Base-by-base conservation (phyloP, 2,329 filamentous ascomycete genomes). In the Emericellopsis atlantica region DNA sequence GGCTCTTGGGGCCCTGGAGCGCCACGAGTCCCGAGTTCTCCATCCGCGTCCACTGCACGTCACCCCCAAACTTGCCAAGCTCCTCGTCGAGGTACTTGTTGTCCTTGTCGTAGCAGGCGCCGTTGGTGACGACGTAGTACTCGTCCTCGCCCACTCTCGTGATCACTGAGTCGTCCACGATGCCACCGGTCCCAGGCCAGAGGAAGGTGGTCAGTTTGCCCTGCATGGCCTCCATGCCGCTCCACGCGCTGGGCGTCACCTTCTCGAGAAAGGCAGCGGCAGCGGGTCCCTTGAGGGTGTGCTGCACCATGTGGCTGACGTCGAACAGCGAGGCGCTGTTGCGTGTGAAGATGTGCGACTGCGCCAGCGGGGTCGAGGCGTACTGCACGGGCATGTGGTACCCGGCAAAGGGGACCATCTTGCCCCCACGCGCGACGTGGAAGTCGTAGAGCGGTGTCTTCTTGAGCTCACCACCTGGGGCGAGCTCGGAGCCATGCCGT, bases 91-190 rank as follows among this genome's bases (percentile, higher is more conserved):
- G 64, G 61, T 89, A 96, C 40, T 70, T 74, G 45, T 84, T 69
- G 62, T 96, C 90, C 66, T 95, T 95, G 37, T 88, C 81, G 41
- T 88, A 74, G 61, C 89, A 95, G 32, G 79, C 92, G 22, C 90
- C 92, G 59, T 98, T 98, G 48, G 89, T 94, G 45, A 98, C 92
- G 43, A 96, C 79, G 62, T 95, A 95, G 68, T 89, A 96, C 41
- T 74, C 63, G 44, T 87, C 76, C 42, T 74, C 70, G 22, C 69
- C 73, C n/a, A 94, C 70, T 45, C 83, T 76, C 6, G 89, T 93
- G 54, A 98, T 81, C 51, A 98, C 81, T 5, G 84, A 88, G 64
- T 98, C 92, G 57, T 98, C 92, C 38, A 95, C 80, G 50, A 98
- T 96, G 39, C 92, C 92, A 34, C 92, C 92, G 0, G 81, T 89